These are phyloP conservation scores for Penicillium oxalicum DNA, from an alignment of 2,329 filamentous ascomycete species.

Conservation along the genomic window DNA sequence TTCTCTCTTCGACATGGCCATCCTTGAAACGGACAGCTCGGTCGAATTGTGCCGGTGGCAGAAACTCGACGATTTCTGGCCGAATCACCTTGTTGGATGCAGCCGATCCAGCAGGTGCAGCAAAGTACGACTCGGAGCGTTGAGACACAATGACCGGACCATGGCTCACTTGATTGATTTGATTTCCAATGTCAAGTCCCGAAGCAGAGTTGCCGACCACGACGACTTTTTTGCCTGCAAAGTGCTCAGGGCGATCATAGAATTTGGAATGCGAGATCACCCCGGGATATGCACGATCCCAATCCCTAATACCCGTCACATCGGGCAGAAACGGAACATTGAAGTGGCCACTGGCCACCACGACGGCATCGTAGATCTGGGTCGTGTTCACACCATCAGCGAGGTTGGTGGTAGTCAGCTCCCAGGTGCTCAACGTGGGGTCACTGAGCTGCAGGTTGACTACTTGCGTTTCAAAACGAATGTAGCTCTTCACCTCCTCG, in stretches of 20 bases:
- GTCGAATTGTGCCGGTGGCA: constrained; percentile 47
- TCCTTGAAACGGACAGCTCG: constrained; percentile 62
- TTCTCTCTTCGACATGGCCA: constrained; percentile 56
- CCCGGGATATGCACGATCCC: constrained; percentile 54
- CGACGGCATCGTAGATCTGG: constrained; percentile 64
- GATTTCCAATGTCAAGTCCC: constrained; percentile 73
- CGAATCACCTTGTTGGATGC: constrained; percentile 52
- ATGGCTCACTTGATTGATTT: constrained; percentile 60
- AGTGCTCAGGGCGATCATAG: constrained; percentile 63
- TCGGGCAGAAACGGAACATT: constrained; percentile 61
- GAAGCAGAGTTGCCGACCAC: constrained; percentile 81
- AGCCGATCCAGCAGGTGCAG: constrained; percentile 22
- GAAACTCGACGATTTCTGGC: constrained; percentile 49
- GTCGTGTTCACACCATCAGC: constrained; percentile 36
- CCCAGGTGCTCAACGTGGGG: constrained; percentile 49
- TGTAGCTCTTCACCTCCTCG: constrained; percentile 58
- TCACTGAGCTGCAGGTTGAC: constrained; percentile 48
- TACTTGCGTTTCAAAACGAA: constrained; percentile 67
- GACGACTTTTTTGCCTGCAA: constrained; percentile 65
- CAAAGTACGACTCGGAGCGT: constrained; percentile 46
- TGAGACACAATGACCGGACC: constrained; percentile 60
- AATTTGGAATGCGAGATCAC: constrained; percentile 70
- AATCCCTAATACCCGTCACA: constrained; percentile 54
- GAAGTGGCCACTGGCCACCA: constrained; percentile 72
- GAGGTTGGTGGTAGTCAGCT: constrained; percentile 51